Base-by-base conservation (phyloP, 345 rosid genomes). In the Ceriops decandra region DNA sequence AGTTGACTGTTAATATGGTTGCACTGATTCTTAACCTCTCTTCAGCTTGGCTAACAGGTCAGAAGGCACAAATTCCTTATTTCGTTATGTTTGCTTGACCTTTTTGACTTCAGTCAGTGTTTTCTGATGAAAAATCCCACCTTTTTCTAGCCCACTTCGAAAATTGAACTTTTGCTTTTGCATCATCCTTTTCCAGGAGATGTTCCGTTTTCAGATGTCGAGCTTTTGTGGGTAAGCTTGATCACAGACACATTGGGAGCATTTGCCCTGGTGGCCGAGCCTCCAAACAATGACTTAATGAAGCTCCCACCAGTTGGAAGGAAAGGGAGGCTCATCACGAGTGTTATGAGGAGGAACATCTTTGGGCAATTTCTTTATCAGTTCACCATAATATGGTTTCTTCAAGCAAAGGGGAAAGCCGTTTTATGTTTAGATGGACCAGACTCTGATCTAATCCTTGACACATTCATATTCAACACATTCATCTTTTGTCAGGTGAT, bases 41-140 rank as follows among this genome's bases (percentile, higher is more conserved):
- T 53, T 93, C 96, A 52, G 98, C 98, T 77, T 93, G 98, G 76
- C 78, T 85, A 82, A 90, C 93, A 22, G 98, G 98, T 87, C 74
- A 80, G 74, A 61, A 56, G 64, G 27, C 21, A 42, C 32, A 16
- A 52, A 36, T 0, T 9, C 60, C 21, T 42, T 53, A 56, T 19
- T 26, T 58, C 6, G 19, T 60, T 52, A 27, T 71, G 9, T 15
- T 19, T 31, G 35, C 47, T 57, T 11, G 57, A 66, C 67, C 32
- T 54, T 28, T 46, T 46, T 42, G 27, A 28, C 27, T 8, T 38
- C 19, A 71, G 7, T 53, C 2, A 1, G 13, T 21, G 22, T 24
- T 53, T 20, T 53, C 4, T 53, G 57, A 53, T 53, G 13, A 21
- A 7, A 9, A 20, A 53, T 53, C 26, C 24, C 22, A 53, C 27